phyloP scores from a whole-genome alignment of 2,329 filamentous ascomycete species.

The Aspergillus puulaauensis region DNA sequence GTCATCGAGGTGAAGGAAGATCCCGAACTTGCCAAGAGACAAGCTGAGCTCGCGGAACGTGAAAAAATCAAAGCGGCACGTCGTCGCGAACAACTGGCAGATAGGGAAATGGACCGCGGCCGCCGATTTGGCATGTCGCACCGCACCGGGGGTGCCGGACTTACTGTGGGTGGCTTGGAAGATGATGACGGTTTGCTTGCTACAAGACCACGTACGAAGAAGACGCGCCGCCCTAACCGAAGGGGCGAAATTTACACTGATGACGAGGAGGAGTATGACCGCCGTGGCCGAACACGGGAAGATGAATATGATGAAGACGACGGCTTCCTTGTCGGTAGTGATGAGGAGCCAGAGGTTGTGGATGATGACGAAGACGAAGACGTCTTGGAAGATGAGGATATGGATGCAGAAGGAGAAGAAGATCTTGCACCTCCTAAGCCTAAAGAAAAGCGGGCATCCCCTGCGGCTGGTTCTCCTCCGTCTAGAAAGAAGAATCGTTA shows the following conservation, averaged over 20 bases:
- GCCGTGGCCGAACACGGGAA: constrained; percentile 57
- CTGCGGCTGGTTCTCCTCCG: constrained; percentile 31
- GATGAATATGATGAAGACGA: constrained; percentile 83
- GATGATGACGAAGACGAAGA: constrained; percentile 46
- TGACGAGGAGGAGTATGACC: constrained; percentile 49
- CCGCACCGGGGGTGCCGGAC: constrained; percentile 49
- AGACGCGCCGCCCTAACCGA: constrained; percentile 41
- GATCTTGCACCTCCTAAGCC: constrained; percentile 28
- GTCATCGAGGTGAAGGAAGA: constrained; percentile 61
- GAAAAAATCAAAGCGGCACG: constrained; percentile 57
- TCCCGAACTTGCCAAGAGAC: constrained; percentile 59
- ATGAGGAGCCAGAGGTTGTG: constrained; percentile 49
- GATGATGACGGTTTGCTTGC: constrained; percentile 53
- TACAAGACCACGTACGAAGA: constrained; percentile 40
- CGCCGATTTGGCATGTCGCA: constrained; percentile 47
- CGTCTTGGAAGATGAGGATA: constrained; percentile 43
- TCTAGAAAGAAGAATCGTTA: constrained; percentile 48
- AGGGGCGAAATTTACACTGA: constrained; percentile 51
- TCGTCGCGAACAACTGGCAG: constrained; percentile 55
- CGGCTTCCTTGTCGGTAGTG: constrained; percentile 65
- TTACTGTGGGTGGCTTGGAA: constrained; percentile 59
- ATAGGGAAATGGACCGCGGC: constrained; percentile 56
- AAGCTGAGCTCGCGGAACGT: constrained; percentile 60
- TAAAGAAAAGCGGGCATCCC: constrained; percentile 28
- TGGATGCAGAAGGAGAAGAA: constrained; percentile 47